Conservation (phyloP, 1,284 basidiomycete genomes). For the Ganoderma lucidum region DNA sequence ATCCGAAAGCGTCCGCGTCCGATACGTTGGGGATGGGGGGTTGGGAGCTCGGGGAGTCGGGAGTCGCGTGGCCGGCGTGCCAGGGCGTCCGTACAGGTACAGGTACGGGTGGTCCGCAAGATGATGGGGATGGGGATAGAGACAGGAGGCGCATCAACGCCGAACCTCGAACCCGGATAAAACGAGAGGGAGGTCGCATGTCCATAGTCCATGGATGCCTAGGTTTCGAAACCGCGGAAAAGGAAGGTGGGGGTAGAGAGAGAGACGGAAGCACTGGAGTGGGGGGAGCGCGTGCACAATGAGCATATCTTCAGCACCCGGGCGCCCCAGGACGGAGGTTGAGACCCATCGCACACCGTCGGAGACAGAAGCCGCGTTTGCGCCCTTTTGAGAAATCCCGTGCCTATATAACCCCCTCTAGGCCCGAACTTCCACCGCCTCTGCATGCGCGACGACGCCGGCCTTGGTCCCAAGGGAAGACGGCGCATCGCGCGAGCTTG, state of each 20-base stretch:
- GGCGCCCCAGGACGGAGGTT: no score
- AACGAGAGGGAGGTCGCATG: background rate
- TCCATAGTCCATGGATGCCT: background rate
- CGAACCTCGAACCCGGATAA: background rate
- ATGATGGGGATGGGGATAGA: background rate
- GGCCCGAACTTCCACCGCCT: background rate
- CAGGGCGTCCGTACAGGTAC: background rate
- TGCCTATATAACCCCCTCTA: background rate
- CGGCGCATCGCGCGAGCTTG: background rate
- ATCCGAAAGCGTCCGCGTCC: background rate
- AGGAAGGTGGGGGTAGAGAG: background rate
- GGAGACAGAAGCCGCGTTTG: no score
- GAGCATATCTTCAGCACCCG: background rate
- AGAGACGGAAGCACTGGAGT: background rate
- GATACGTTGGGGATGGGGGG: no score
- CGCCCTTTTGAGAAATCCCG: no score
- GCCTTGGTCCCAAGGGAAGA: background rate
- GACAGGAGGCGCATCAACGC: background rate
- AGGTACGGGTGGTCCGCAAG: background rate
- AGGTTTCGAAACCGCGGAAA: background rate
- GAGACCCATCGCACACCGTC: no score
- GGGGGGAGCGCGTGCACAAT: background rate
- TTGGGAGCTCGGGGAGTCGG: no score
- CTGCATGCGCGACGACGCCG: background rate
- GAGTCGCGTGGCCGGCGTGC: no score